Percentiles rank a stretch among this genome's conserved stretches.
phyloP scores from a whole-genome alignment of 2,329 filamentous ascomycete species.

The Oidium heveae region DNA sequence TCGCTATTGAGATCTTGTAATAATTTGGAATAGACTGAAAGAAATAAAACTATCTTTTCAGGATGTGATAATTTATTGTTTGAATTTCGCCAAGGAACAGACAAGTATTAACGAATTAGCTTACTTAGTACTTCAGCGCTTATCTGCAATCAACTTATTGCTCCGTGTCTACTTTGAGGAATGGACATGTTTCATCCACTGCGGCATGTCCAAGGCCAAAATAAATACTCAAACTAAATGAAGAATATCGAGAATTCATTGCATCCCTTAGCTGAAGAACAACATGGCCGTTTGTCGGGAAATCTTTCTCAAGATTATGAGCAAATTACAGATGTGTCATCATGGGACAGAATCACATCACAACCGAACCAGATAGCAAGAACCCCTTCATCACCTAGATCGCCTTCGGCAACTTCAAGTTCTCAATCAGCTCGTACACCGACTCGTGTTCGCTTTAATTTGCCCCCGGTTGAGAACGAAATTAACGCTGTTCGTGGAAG shows the following conservation, averaged over 20 bases:
- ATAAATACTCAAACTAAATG: conserved; percentile 11
- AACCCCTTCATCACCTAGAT: background rate
- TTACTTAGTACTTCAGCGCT: too few relatives aligned
- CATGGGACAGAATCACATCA: conserved; percentile 1
- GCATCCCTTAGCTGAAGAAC: conserved; percentile 13
- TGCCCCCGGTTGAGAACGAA: conserved; percentile 11
- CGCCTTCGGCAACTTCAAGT: background rate
- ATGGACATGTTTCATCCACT: conserved; percentile 17
- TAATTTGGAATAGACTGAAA: too few relatives aligned
- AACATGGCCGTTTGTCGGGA: conserved; percentile 16
- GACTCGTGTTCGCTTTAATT: conserved; percentile 15
- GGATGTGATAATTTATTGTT: too few relatives aligned
- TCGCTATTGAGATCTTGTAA: too few relatives aligned
- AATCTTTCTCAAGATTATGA: conserved; percentile 12
- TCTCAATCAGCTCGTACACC: conserved; percentile 12
- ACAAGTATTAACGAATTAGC: too few relatives aligned
- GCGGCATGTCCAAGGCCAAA: conserved; percentile 20
- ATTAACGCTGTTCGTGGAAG: conserved; percentile 10
- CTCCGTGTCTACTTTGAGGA: too few relatives aligned
- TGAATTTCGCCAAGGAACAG: too few relatives aligned
- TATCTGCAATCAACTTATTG: too few relatives aligned
- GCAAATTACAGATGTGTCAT: conserved; percentile 9
- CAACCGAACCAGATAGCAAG: background rate
- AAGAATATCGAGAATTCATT: conserved; percentile 4
- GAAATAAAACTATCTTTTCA: too few relatives aligned